Evolutionary conservation across 148 eudicot genomes (phyloP).

Genomic region (Cornus kousa): DNA sequence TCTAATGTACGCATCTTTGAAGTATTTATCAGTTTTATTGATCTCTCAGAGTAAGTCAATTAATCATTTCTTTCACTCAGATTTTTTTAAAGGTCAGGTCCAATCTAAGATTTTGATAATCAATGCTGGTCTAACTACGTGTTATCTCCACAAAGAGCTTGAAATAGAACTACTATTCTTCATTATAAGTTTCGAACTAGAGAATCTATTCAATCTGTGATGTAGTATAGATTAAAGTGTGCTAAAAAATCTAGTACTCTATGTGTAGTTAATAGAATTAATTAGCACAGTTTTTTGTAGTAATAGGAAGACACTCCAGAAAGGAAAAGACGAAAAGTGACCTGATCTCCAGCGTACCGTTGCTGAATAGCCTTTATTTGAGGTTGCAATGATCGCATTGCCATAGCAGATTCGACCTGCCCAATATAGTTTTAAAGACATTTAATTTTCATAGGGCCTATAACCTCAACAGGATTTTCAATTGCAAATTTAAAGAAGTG

Average conservation of each 20-base stretch:
- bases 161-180: neutral
- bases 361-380: slow-evolving; percentile 95
- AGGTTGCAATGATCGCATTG: slow-evolving; percentile 93
- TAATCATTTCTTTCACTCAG: neutral
- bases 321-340: slow-evolving; percentile 24
- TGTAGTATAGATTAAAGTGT: too few relatives aligned
- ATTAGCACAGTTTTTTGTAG: neutral
- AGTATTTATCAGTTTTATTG: neutral
- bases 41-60: neutral
- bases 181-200: neutral
- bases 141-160: neutral
- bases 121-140: neutral
- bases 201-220: neutral
- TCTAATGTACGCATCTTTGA: neutral
- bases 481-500: neutral
- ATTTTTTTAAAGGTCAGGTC: neutral
- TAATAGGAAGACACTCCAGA: neutral
- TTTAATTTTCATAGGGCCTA: neutral
- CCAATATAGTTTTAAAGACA: neutral
- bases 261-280: neutral
- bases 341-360: slow-evolving; percentile 96
- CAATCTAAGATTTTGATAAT: neutral
- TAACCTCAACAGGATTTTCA: neutral
- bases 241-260: neutral
- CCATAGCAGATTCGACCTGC: slow-evolving; percentile 92